Evolutionary conservation across 106 monocot genomes (phyloP).

Genomic region (Acorus gramineus): DNA sequence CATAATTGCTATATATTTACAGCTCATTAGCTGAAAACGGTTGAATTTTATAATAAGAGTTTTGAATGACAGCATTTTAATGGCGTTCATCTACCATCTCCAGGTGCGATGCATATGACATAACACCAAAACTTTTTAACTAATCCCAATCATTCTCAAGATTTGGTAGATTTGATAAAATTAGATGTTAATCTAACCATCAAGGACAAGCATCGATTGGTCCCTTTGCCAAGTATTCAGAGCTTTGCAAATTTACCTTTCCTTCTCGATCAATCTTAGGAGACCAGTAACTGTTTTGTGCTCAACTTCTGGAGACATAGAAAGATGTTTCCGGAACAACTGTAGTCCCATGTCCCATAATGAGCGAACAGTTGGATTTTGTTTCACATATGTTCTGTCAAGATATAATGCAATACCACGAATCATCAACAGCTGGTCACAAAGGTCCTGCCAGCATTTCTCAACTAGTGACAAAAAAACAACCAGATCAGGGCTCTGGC

Average conservation of each 20-base stretch:
- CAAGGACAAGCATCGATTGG: too few species aligned
- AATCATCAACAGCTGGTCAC: conserved; percentile 4
- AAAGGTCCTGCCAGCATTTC: neutral
- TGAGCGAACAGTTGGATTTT: neutral
- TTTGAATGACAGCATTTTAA: too few species aligned
- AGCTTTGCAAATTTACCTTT: neutral
- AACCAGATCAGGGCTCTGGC: neutral
- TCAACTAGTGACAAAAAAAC: conserved; percentile 1
- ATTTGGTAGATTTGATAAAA: too few species aligned
- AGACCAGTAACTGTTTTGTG: neutral
- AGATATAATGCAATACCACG: neutral
- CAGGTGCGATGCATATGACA: too few species aligned
- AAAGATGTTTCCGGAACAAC: neutral
- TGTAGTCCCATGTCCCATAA: neutral
- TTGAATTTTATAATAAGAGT: too few species aligned
- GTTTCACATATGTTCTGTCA: neutral
- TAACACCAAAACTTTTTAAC: too few species aligned
- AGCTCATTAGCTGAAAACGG: too few species aligned
- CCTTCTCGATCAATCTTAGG: conserved; percentile 1
- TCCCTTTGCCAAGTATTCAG: too few species aligned
- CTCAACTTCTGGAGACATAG: neutral
- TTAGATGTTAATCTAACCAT: too few species aligned
- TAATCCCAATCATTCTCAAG: too few species aligned
- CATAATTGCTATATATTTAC: too few species aligned
- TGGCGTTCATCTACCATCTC: too few species aligned